Percentiles rank a stretch among this genome's conserved stretches.
phyloP scores from a whole-genome alignment of 192 early-diverging fungal species.

The Coemansia reversa region DNA sequence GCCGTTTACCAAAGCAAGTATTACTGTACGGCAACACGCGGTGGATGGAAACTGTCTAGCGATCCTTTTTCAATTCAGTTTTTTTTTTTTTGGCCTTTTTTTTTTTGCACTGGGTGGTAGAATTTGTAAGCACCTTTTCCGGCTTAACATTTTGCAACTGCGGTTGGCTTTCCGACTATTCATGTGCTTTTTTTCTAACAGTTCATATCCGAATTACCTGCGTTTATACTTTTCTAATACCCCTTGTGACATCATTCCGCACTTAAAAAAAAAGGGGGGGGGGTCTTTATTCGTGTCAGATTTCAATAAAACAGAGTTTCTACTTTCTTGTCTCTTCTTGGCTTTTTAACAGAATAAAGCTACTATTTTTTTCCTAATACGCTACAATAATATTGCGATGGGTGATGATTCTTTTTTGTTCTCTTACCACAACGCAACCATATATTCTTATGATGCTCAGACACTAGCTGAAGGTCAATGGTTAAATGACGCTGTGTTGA shows the following conservation, averaged over 20 bases:
- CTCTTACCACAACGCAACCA: constrained; percentile 29
- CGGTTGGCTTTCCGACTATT: too few relatives aligned
- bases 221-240: background rate
- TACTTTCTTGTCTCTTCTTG: background rate
- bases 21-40: constrained; percentile 81
- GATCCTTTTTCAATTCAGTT: background rate
- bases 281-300: background rate
- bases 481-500: constrained; percentile 45
- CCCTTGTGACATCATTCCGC: background rate
- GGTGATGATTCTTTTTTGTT: constrained; percentile 17
- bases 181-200: too few relatives aligned
- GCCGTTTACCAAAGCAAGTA: constrained; percentile 80
- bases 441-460: constrained; percentile 33
- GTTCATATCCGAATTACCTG: too few relatives aligned
- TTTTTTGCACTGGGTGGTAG: too few relatives aligned
- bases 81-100: too few relatives aligned
- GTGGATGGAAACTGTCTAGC: constrained; percentile 79
- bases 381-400: background rate
- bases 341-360: too few relatives aligned
- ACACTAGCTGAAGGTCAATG: constrained; percentile 39
- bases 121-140: too few relatives aligned
- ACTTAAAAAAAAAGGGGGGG: too few relatives aligned
- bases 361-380: constrained; percentile 1
- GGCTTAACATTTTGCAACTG: too few relatives aligned
- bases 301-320: background rate